phyloP scores from a whole-genome alignment of 2,329 filamentous ascomycete genomes.

The Orbilia blumenaviensis region DNA sequence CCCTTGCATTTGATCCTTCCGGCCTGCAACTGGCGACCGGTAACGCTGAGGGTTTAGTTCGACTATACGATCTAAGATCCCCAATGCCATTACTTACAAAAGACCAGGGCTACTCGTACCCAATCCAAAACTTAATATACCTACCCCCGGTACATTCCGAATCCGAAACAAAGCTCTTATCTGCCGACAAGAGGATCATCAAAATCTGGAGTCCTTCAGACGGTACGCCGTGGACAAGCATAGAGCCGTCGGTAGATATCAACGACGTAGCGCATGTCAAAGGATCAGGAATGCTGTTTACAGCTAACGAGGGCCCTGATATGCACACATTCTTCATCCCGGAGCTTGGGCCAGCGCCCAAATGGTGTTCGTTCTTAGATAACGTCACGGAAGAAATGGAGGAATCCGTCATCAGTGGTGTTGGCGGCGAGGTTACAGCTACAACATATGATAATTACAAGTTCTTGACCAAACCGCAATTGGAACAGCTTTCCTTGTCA shows the following conservation, averaged over 20 bases:
- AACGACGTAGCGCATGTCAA: slow-evolving; percentile 94
- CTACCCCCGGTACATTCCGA: slow-evolving; percentile 70
- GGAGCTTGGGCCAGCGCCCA: slow-evolving; percentile 88
- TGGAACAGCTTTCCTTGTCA: slow-evolving; percentile 83
- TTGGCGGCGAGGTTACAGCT: slow-evolving; percentile 62
- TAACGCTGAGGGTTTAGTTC: slow-evolving; percentile 84
- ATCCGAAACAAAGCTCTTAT: slow-evolving; percentile 85
- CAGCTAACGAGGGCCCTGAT: slow-evolving; percentile 94
- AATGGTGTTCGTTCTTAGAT: slow-evolving; percentile 96
- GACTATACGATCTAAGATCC: slow-evolving; percentile 90
- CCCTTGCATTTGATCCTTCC: slow-evolving; percentile 83
- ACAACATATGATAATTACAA: slow-evolving; percentile 97
- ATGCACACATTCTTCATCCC: slow-evolving; percentile 96
- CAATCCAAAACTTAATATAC: slow-evolving; percentile 83
- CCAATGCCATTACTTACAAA: slow-evolving; percentile 86
- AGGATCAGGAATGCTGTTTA: slow-evolving; percentile 92
- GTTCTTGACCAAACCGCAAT: slow-evolving; percentile 88
- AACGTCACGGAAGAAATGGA: slow-evolving; percentile 99
- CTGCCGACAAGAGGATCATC: slow-evolving; percentile 93
- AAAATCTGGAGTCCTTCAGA: slow-evolving; percentile 90
- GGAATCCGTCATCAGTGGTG: slow-evolving; percentile 69
- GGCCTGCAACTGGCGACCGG: slow-evolving; percentile 87
- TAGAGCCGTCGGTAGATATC: slow-evolving; percentile 92
- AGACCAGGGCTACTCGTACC: slow-evolving; percentile 93
- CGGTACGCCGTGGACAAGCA: slow-evolving; percentile 91